Evolutionary conservation across 2,329 filamentous ascomycete species (phyloP).

Genomic region (Penicillium brasilianum): DNA sequence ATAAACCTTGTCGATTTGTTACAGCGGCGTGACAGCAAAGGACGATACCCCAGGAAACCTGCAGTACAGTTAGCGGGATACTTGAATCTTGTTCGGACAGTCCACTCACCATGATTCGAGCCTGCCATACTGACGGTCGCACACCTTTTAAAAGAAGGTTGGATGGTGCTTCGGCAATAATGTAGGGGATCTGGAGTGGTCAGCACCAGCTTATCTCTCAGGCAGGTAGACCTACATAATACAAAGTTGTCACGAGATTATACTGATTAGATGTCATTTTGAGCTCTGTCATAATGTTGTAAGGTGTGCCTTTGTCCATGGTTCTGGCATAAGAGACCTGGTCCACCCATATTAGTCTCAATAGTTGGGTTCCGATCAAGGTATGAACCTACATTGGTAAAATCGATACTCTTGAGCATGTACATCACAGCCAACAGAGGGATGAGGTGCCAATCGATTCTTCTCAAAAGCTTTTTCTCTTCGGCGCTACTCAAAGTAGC

Average conservation of each 20-base stretch:
- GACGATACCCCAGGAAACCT: neutral
- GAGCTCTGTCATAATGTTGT: neutral
- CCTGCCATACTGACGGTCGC: neutral
- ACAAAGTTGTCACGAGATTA: neutral
- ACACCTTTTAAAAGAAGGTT: neutral
- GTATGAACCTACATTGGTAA: neutral
- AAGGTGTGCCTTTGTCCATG: neutral
- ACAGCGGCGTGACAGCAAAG: neutral
- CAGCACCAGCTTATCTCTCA: neutral
- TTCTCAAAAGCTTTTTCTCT: neutral
- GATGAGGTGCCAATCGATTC: neutral
- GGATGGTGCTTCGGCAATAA: neutral
- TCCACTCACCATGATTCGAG: neutral
- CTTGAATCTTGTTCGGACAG: neutral
- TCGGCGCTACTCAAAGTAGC: neutral
- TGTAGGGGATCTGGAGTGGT: neutral
- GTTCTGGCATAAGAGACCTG: neutral
- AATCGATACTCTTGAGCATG: neutral
- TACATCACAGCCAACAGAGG: neutral
- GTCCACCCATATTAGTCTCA: neutral
- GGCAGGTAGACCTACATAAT: neutral
- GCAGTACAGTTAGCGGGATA: neutral
- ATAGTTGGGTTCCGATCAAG: neutral
- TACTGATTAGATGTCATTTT: neutral
- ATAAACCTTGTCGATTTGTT: neutral